phyloP scores from a whole-genome alignment of 2,329 filamentous ascomycete species.

The Verticillium klebahnii region DNA sequence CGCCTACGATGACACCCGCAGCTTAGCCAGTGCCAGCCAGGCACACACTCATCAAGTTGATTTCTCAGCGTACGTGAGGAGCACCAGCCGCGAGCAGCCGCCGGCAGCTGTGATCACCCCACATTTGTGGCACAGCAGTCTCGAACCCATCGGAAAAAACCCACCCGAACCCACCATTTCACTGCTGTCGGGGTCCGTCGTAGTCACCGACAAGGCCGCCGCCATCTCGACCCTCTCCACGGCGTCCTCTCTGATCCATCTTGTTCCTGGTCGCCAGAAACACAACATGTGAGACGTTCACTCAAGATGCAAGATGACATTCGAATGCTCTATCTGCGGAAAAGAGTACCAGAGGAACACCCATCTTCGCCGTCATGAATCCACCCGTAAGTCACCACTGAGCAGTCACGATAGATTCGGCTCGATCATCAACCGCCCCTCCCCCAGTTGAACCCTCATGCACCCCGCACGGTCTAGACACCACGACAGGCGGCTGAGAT shows the following conservation, averaged over 20 bases:
- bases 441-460: neutral
- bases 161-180: neutral
- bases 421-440: neutral
- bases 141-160: neutral
- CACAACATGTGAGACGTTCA: neutral
- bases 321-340: conserved; percentile 16
- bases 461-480: neutral
- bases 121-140: neutral
- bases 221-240: neutral
- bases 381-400: conserved; percentile 15
- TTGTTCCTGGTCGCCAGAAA: neutral
- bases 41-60: no score
- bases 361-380: conserved; percentile 20
- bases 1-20: no score
- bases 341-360: conserved; percentile 20
- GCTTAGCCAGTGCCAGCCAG: no score
- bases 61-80: no score
- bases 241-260: neutral
- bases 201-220: neutral
- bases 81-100: no score
- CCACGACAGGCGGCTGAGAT: neutral
- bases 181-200: neutral
- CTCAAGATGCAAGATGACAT: conserved; percentile 1
- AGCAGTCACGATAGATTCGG: neutral
- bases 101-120: neutral